phyloP scores from a whole-genome alignment of 371 early-diverging fungal genomes.

The Rhizopus stolonifer region DNA sequence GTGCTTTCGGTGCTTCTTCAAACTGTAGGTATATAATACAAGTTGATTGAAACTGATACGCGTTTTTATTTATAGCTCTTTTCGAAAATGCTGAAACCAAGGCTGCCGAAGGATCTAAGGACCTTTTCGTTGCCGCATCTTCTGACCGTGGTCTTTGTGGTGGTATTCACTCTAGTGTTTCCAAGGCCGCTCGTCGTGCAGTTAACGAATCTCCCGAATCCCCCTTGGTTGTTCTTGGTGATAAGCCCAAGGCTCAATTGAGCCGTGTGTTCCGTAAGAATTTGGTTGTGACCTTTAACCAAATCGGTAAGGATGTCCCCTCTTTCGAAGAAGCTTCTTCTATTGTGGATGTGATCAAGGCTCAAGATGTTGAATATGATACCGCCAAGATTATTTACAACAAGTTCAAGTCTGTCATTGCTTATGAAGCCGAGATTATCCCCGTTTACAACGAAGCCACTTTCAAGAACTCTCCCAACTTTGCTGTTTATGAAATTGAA shows the following conservation, averaged over 20 bases:
- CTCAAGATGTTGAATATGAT: conserved; percentile 68
- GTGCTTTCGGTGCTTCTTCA: conserved; percentile 81
- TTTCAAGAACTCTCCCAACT: conserved; percentile 82
- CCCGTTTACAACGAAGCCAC: conserved; percentile 66
- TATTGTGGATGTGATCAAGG: conserved; percentile 79
- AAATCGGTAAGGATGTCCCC: conserved; percentile 88
- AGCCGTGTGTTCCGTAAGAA: conserved; percentile 72
- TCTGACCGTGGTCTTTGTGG: conserved; percentile 99
- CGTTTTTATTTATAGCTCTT: conserved; percentile 58
- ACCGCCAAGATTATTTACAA: conserved; percentile 87
- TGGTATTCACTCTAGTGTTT: conserved; percentile 95
- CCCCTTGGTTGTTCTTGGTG: conserved; percentile 79
- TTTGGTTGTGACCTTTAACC: conserved; percentile 83
- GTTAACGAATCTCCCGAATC: conserved; percentile 57
- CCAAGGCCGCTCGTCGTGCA: conserved; percentile 79
- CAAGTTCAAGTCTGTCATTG: conserved; percentile 90
- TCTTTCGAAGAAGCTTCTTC: conserved; percentile 87
- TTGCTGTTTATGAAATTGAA: conserved; percentile 89
- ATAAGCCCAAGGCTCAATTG: conserved; percentile 93
- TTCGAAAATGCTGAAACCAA: conserved; percentile 77
- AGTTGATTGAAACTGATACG: neutral
- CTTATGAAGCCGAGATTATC: conserved; percentile 82
- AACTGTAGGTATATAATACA: conserved; percentile 46
- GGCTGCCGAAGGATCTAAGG: conserved; percentile 56
- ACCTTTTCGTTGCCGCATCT: conserved; percentile 80